These are phyloP conservation scores for Vanrija sp. DNA, from an alignment of 1,284 basidiomycete species.

Conservation along the genomic window DNA sequence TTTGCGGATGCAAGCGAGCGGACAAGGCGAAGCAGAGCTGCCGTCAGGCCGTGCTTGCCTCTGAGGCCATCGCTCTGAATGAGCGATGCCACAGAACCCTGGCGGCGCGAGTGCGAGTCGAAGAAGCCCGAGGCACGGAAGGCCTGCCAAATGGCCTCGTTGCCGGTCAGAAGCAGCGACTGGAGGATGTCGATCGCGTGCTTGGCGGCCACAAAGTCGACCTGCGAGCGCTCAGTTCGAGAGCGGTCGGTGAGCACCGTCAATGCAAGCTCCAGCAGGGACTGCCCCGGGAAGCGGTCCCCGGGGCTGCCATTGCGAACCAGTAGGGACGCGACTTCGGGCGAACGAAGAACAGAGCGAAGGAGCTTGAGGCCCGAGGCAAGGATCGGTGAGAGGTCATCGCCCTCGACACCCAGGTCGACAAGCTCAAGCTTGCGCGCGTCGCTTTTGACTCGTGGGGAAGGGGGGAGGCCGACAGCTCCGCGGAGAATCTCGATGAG, in stretches of 20 bases:
- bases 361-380: slow-evolving; percentile 29
- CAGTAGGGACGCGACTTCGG: slow-evolving; percentile 7
- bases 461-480: slow-evolving; percentile 22
- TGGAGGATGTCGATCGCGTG: slow-evolving; percentile 35
- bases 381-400: slow-evolving; percentile 20
- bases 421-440: slow-evolving; percentile 22
- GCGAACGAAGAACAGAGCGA: slow-evolving; percentile 23
- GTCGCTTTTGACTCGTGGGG: slow-evolving; percentile 4
- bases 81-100: slow-evolving; percentile 24
- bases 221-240: background rate
- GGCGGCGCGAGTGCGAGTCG: slow-evolving; percentile 25
- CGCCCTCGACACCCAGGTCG: slow-evolving; percentile 29
- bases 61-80: slow-evolving; percentile 30
- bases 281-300: slow-evolving; percentile 15
- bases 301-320: background rate
- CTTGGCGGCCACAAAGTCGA: slow-evolving; percentile 13
- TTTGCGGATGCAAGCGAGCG: slow-evolving; percentile 23
- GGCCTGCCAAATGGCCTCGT: slow-evolving; percentile 27
- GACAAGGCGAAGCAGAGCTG: slow-evolving; percentile 34
- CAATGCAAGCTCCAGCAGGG: slow-evolving; percentile 30
- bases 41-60: slow-evolving; percentile 33
- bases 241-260: slow-evolving; percentile 11
- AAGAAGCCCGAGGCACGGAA: slow-evolving; percentile 39
- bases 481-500: slow-evolving; percentile 36
- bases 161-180: slow-evolving; percentile 26